These are phyloP conservation scores for Mucor mucedo DNA, from an alignment of 371 early-diverging fungal species.

Conservation along the genomic window DNA sequence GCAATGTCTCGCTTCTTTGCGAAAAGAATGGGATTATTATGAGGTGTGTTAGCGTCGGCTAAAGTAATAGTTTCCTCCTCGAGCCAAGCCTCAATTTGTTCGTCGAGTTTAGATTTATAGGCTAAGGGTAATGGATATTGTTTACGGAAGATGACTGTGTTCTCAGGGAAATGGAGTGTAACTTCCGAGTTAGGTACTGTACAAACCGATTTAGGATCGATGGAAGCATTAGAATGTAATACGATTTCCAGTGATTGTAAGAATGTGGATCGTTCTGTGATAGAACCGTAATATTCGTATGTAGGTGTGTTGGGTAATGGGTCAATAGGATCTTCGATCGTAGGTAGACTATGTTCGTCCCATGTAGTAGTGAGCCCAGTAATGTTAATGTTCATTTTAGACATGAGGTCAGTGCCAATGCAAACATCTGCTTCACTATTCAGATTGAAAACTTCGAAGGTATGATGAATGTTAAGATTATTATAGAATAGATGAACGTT, in stretches of 20 bases:
- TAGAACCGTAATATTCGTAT: background rate
- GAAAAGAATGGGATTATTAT: no score
- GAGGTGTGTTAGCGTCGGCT: no score
- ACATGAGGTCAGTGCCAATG: background rate
- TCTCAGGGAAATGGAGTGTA: background rate
- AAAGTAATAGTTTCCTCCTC: no score
- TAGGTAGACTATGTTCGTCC: background rate
- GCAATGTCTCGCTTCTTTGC: no score
- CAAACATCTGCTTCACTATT: background rate
- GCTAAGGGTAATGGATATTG: no score
- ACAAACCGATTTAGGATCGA: background rate
- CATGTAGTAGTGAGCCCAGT: background rate
- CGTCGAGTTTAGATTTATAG: no score
- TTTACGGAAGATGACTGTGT: background rate
- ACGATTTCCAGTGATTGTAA: background rate
- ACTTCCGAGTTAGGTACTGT: background rate
- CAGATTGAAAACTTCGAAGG: background rate
- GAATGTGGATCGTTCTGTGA: background rate
- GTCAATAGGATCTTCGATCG: background rate
- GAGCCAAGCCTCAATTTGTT: no score
- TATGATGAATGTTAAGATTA: background rate
- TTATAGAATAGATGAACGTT: background rate
- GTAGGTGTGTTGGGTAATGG: background rate
- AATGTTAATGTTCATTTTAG: background rate
- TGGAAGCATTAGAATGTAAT: background rate